Evolutionary conservation across 2,329 filamentous ascomycete genomes (phyloP).

Genomic region (Ophiostoma sp.): DNA sequence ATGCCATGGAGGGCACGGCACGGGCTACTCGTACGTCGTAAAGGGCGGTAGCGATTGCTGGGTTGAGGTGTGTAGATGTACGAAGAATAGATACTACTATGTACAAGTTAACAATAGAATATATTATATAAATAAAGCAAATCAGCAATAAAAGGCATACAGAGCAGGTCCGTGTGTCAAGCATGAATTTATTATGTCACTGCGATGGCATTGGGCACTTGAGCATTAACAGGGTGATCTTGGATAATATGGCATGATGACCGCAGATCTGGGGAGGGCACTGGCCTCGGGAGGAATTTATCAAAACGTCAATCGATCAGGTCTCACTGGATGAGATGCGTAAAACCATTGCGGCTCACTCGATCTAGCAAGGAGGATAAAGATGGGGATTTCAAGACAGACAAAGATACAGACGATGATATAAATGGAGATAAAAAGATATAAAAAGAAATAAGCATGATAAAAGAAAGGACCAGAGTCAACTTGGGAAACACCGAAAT

Average conservation of each 20-base stretch:
- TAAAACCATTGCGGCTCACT: neutral
- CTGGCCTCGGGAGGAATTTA: neutral
- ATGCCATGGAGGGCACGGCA: neutral
- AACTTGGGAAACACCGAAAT: slow-evolving; percentile 13
- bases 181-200: neutral
- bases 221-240: neutral
- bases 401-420: too few species aligned
- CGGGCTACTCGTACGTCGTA: neutral
- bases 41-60: neutral
- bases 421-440: too few species aligned
- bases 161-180: neutral
- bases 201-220: too few species aligned
- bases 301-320: neutral
- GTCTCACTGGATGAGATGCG: neutral
- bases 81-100: neutral
- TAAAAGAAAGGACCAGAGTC: neutral
- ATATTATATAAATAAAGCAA: too few species aligned
- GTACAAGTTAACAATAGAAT: neutral
- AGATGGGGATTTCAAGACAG: too few species aligned
- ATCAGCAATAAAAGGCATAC: neutral
- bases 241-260: neutral
- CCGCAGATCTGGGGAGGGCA: neutral
- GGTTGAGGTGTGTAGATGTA: neutral
- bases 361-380: neutral
- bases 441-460: too few species aligned